These are phyloP conservation scores for Beauveria rudraprayagi DNA, from an alignment of 2,329 filamentous ascomycete species.

Conservation along the genomic window DNA sequence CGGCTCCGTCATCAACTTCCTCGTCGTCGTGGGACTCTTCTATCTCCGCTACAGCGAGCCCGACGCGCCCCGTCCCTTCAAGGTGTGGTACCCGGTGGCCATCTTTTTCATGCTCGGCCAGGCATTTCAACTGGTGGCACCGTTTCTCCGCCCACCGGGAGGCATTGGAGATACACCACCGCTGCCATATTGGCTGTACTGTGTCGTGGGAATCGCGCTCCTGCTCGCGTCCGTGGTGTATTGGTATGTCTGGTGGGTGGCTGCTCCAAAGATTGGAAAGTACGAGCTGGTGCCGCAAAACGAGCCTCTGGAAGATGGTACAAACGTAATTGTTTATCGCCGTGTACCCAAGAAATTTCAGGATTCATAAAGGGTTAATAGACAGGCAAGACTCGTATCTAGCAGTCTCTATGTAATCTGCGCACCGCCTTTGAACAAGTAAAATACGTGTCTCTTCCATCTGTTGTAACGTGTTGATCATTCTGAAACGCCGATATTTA, in stretches of 20 bases:
- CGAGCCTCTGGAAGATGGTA: constrained; percentile 16
- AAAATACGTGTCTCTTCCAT: too few species aligned
- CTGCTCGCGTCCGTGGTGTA: constrained; percentile 15
- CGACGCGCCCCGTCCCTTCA: constrained; percentile 14
- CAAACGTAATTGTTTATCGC: constrained; percentile 17
- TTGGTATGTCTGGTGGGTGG: constrained; percentile 18
- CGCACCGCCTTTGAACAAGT: too few species aligned
- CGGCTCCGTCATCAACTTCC: constrained; percentile 13
- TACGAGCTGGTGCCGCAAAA: constrained; percentile 16
- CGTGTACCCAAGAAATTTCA: constrained; percentile 12
- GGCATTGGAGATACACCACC: constrained; percentile 17
- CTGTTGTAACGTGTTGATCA: too few species aligned
- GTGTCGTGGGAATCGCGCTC: constrained; percentile 16
- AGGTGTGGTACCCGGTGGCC: constrained; percentile 16
- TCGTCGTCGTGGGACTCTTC: constrained; percentile 15
- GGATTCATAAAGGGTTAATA: not conserved
- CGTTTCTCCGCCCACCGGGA: constrained; percentile 15
- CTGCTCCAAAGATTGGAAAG: constrained; percentile 14
- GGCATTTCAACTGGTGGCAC: constrained; percentile 17
- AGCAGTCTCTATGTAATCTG: not conserved
- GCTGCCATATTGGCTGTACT: constrained; percentile 18
- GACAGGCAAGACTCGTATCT: not conserved
- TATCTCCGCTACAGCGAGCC: constrained; percentile 15
- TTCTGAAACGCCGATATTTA: too few species aligned
- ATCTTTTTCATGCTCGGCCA: constrained; percentile 17